These are phyloP conservation scores for Tricholoma sp. DNA, from an alignment of 768 basidiomycete species.

Conservation along the genomic window DNA sequence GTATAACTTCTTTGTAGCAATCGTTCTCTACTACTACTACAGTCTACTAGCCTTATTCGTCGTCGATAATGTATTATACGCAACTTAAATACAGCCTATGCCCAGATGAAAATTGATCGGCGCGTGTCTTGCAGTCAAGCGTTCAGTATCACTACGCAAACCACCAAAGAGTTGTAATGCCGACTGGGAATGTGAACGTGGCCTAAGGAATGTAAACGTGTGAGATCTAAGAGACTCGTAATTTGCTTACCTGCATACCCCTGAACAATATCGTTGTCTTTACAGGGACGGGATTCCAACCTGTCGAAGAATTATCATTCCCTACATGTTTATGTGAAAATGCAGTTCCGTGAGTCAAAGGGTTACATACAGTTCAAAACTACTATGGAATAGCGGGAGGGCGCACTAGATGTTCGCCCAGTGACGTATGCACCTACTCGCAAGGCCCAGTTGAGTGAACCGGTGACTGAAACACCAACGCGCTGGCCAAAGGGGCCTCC, in stretches of 20 bases:
- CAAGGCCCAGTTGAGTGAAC: slow-evolving; percentile 51
- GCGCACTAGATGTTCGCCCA: slow-evolving; percentile 41
- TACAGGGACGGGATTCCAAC: slow-evolving; percentile 53
- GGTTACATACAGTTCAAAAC: slow-evolving; percentile 58
- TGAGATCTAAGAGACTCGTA: not conserved
- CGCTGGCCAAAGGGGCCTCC: slow-evolving; percentile 68
- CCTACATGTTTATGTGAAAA: slow-evolving; percentile 20
- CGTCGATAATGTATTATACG: too few species aligned
- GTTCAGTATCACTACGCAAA: slow-evolving; percentile 23
- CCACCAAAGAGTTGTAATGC: slow-evolving; percentile 58
- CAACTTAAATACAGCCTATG: too few species aligned
- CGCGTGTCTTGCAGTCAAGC: too few species aligned
- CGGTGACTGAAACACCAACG: slow-evolving; percentile 58
- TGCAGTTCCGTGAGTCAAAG: not conserved
- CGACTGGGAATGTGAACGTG: slow-evolving; percentile 73
- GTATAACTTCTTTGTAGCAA: too few species aligned
- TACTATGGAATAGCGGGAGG: slow-evolving; percentile 62
- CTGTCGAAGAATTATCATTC: slow-evolving; percentile 43
- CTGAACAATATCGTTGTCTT: slow-evolving; percentile 58
- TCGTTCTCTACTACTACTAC: too few species aligned
- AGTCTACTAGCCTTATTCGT: too few species aligned
- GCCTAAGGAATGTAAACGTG: slow-evolving; percentile 35
- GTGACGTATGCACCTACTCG: slow-evolving; percentile 66
- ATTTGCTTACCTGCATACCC: slow-evolving; percentile 43
- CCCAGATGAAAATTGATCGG: too few species aligned